Evolutionary conservation across 176 grass and related monocot species (phyloP).

Genomic region (Dendrocalamus sinicus): DNA sequence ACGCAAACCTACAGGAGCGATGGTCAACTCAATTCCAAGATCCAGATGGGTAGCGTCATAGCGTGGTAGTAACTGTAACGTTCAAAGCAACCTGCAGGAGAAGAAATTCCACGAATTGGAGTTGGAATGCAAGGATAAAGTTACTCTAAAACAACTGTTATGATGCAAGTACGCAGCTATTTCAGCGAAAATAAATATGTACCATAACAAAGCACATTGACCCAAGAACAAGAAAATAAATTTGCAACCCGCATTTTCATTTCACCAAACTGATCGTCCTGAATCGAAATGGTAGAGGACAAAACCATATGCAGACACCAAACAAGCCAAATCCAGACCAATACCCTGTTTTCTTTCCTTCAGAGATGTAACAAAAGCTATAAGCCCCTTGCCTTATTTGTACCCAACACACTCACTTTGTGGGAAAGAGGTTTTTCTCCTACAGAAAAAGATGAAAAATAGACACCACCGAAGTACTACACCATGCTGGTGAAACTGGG

Average conservation of each 20-base stretch:
- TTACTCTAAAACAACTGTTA: background rate
- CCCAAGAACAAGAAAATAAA: conserved; percentile 27
- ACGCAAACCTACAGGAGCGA: conserved; percentile 28
- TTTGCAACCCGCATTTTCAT: conserved; percentile 37
- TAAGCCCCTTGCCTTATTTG: conserved; percentile 43
- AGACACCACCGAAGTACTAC: conserved; percentile 21
- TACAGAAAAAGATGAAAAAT: conserved; percentile 37
- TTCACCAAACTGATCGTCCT: conserved; percentile 43
- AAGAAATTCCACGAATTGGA: conserved; percentile 21
- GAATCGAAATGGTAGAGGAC: conserved; percentile 31
- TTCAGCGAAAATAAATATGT: background rate
- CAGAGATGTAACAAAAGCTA: conserved; percentile 20
- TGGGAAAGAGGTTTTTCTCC: conserved; percentile 40
- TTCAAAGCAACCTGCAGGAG: conserved; percentile 15
- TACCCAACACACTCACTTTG: conserved; percentile 43
- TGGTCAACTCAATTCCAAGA: conserved; percentile 48
- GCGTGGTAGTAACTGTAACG: background rate
- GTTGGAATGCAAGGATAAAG: conserved; percentile 3
- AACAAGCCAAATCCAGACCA: conserved; percentile 41
- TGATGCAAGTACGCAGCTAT: background rate
- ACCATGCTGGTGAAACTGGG: conserved; percentile 42
- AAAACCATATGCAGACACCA: conserved; percentile 28
- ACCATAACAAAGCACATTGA: conserved; percentile 11
- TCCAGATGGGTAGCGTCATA: background rate
- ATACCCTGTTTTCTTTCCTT: conserved; percentile 30